phyloP scores from a whole-genome alignment of 345 rosid species.

The Lepidium sativum region DNA sequence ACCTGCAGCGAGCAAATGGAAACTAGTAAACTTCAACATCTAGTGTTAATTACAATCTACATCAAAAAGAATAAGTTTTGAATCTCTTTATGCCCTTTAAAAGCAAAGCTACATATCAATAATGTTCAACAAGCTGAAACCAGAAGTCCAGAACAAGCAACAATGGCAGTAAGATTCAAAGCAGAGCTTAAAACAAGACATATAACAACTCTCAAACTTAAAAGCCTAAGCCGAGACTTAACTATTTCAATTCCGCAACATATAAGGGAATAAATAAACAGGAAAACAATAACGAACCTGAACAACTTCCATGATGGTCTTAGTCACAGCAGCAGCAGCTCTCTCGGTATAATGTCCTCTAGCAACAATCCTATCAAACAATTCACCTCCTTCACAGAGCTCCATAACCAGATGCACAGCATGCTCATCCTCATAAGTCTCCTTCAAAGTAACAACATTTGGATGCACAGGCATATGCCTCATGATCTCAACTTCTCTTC shows the following conservation, averaged over 20 bases:
- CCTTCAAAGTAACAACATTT: slow-evolving; percentile 65
- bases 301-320: slow-evolving; percentile 89
- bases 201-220: not conserved
- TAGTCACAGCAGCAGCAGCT: slow-evolving; percentile 86
- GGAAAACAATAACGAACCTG: slow-evolving; percentile 41
- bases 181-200: not conserved
- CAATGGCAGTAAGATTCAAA: not conserved
- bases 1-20: slow-evolving; percentile 35
- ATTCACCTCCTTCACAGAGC: slow-evolving; percentile 92
- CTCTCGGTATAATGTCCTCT: slow-evolving; percentile 97
- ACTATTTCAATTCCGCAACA: not conserved
- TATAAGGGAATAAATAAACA: not conserved
- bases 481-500: slow-evolving; percentile 98
- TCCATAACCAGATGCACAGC: slow-evolving; percentile 98
- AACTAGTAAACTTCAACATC: not conserved
- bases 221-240: too few species aligned
- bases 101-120: slow-evolving; percentile 2
- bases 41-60: not conserved
- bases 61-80: not conserved
- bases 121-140: not conserved
- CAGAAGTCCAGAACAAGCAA: not conserved
- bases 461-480: slow-evolving; percentile 77
- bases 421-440: slow-evolving; percentile 78
- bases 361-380: slow-evolving; percentile 93
- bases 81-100: not conserved